phyloP scores from a whole-genome alignment of 352 stramenopile species.

The Aphanomyces invadans region DNA sequence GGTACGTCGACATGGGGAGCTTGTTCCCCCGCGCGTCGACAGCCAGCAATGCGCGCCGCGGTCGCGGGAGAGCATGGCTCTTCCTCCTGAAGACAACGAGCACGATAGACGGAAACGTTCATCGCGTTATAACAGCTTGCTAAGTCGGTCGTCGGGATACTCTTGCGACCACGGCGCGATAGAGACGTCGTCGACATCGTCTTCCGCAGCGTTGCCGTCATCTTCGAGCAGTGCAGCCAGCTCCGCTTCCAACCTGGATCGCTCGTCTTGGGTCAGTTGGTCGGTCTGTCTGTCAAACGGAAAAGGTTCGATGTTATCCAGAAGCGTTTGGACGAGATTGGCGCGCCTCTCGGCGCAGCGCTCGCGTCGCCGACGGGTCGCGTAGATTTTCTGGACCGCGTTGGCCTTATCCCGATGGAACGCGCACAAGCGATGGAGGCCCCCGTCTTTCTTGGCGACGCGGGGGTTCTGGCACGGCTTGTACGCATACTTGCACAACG shows the following conservation, averaged over 20 bases:
- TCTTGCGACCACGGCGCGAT: neutral
- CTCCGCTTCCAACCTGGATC: neutral
- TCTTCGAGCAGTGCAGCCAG: neutral
- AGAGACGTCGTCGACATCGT: neutral
- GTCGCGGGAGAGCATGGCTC: too few relatives aligned
- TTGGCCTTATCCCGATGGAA: constrained; percentile 26
- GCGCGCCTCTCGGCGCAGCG: neutral
- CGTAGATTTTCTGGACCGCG: constrained; percentile 17
- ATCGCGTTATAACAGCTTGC: too few relatives aligned
- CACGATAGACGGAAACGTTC: too few relatives aligned
- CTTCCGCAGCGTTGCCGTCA: neutral
- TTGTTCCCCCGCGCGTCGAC: too few relatives aligned
- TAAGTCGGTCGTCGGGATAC: neutral
- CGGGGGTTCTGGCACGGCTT: constrained; percentile 24
- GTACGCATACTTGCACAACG: constrained; percentile 23
- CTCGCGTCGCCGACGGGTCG: neutral
- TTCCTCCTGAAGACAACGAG: too few relatives aligned
- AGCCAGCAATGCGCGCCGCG: too few relatives aligned
- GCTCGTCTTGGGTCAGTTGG: neutral
- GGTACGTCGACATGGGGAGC: too few relatives aligned
- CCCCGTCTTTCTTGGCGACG: constrained; percentile 19
- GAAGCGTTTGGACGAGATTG: neutral
- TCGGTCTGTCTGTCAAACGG: neutral
- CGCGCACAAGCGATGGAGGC: constrained; percentile 21
- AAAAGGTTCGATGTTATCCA: neutral